Conservation (phyloP, 2,329 filamentous ascomycete genomes). For the Fusarium penzigii region DNA sequence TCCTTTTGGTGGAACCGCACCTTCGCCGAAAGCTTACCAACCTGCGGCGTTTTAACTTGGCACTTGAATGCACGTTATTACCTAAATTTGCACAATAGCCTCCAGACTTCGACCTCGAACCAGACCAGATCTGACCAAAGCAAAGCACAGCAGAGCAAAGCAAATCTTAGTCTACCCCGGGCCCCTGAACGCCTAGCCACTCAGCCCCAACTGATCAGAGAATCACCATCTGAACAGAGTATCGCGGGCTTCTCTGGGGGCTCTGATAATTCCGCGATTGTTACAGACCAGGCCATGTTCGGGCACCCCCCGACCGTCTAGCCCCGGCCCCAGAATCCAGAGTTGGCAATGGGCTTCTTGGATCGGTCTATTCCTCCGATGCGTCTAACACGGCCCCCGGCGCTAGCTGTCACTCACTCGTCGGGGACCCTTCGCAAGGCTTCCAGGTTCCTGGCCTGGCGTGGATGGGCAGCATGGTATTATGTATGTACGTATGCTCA, state of each 20-base stretch:
- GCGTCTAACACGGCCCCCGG: slow-evolving; percentile 14
- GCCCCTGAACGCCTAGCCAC: no score
- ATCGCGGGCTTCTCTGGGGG: no score
- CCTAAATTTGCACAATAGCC: not conserved
- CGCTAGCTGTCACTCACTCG: slow-evolving; percentile 10
- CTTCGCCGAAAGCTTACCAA: slow-evolving; percentile 2
- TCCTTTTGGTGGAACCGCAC: slow-evolving; percentile 5
- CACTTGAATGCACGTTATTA: not conserved
- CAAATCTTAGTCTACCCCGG: no score
- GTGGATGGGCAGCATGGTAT: no score
- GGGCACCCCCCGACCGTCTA: slow-evolving; percentile 9
- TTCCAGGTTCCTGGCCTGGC: slow-evolving; percentile 5
- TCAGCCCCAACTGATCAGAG: no score
- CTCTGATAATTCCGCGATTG: not conserved
- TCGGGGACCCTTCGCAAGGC: not conserved
- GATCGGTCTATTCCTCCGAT: slow-evolving; percentile 23
- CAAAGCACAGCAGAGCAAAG: no score
- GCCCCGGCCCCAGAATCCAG: slow-evolving; percentile 15
- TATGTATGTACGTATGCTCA: no score
- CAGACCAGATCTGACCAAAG: no score
- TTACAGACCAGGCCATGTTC: slow-evolving; percentile 13
- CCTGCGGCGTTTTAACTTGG: not conserved
- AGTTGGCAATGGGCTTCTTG: slow-evolving; percentile 17
- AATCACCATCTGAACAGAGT: no score
- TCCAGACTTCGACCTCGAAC: no score